Evolutionary conservation across 148 eudicot species (phyloP), one percentile per base, ranked within the genome.

Genomic region (Chenopodium quinoa): DNA sequence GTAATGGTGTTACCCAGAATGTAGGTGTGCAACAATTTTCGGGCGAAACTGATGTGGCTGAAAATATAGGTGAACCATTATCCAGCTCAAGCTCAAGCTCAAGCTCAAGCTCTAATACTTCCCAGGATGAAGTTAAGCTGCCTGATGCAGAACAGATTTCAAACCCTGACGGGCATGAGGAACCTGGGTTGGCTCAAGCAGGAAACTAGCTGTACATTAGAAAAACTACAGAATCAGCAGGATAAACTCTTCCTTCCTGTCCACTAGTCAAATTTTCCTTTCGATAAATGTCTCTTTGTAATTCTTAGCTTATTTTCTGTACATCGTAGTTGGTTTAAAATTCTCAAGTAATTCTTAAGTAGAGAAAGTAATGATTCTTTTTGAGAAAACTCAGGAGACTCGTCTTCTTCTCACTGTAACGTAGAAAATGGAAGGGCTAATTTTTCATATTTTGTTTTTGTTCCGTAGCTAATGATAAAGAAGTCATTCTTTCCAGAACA

Each of bases 321-420:
- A 85, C 81, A 75, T 84, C 31, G 19, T 85, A 74, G 83, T 47
- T 60, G 82, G 37, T 82, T 81, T 75, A 40, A 34, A 44, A 77
- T 69, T 80, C 78, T 77, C 73, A 4, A 78, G 73, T 84, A 44
- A 77, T 69, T 80, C 78, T 77, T 75, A 4, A 78, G 73, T 84
- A 88, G 88, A 82, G 82, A 81, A 80, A 82, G 77, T 85, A 82
- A 71, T 83, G 85, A 88, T 87, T 90, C 87, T 90, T 90, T 82
- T 44, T 12, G 78, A 83, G 80, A 44, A 40, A 75, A 83, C 72
- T 40, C 48, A 52, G 50, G n/a, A 40, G 69, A 82, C 78, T 79
- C 25, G 17, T 48, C 40, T 37, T 50, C 82, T 67, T 60, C 72
- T 32, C 72, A 46, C 60, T 78, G 84, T 73, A 75, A 82, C 84